phyloP scores from a whole-genome alignment of 495 filamentous ascomycete genomes.

The Hypoxylon fuscum region DNA sequence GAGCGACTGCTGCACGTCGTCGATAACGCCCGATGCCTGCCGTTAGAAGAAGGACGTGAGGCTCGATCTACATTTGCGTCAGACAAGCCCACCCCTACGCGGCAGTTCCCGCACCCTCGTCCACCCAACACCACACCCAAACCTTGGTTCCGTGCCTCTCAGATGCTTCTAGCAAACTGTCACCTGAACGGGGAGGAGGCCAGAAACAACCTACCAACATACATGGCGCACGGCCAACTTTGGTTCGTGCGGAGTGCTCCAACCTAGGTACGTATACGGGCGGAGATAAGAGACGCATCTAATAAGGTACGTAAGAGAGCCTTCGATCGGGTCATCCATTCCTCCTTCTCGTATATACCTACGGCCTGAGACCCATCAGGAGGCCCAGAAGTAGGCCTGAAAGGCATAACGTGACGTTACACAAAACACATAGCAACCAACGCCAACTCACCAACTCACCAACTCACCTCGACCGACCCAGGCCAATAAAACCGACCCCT shows the following conservation, averaged over 20 bases:
- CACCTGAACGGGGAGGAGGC: slow-evolving; percentile 18
- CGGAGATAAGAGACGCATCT: not conserved
- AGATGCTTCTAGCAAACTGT: slow-evolving; percentile 23
- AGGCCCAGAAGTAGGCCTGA: not conserved
- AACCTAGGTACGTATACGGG: not conserved
- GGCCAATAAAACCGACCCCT: not conserved
- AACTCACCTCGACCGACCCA: not conserved
- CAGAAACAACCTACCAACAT: not conserved
- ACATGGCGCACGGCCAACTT: not conserved
- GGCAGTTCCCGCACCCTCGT: slow-evolving; percentile 21
- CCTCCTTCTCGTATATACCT: not conserved
- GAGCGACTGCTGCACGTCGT: not conserved
- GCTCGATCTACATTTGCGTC: slow-evolving; percentile 19
- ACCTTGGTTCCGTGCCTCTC: slow-evolving; percentile 28
- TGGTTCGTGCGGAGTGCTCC: slow-evolving; percentile 4
- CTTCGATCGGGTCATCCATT: not conserved
- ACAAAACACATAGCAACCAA: not conserved
- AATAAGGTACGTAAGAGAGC: not conserved
- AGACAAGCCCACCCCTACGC: slow-evolving; percentile 16
- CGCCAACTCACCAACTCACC: slow-evolving; percentile 9
- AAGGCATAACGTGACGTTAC: not conserved
- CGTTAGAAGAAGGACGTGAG: slow-evolving; percentile 14
- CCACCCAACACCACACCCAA: slow-evolving; percentile 7
- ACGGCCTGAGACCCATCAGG: not conserved
- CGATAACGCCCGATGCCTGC: not conserved